These are phyloP conservation scores for Gryganskiella cystojenkinii DNA, from an alignment of 192 early-diverging fungal genomes.

Conservation along the genomic window DNA sequence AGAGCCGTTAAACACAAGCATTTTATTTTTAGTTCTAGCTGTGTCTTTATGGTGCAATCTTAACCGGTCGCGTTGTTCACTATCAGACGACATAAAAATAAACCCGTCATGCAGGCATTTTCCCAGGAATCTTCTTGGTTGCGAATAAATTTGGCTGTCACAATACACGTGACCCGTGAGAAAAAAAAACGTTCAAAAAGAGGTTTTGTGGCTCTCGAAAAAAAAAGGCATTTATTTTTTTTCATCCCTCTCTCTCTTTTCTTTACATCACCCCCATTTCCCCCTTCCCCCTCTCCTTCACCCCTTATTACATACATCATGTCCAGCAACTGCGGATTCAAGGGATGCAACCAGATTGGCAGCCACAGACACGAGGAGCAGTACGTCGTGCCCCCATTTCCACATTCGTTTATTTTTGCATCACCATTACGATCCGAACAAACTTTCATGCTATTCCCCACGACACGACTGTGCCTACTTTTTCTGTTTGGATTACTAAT, in stretches of 20 bases:
- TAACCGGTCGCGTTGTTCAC: too few species aligned
- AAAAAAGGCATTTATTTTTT: neutral
- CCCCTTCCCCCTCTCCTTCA: neutral
- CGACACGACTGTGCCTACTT: neutral
- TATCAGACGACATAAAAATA: neutral
- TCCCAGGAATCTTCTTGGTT: too few species aligned
- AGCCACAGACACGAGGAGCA: slow-evolving; percentile 53
- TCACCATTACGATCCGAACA: neutral
- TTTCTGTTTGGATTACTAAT: too few species aligned
- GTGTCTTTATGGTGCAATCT: too few species aligned
- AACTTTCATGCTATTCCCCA: neutral
- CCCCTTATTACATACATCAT: slow-evolving; percentile 10
- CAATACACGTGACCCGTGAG: too few species aligned
- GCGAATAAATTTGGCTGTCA: too few species aligned
- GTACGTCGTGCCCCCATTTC: slow-evolving; percentile 14
- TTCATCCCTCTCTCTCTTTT: neutral
- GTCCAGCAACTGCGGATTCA: slow-evolving; percentile 16
- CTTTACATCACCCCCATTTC: slow-evolving; percentile 4
- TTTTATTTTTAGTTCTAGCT: neutral
- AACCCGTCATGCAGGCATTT: too few species aligned
- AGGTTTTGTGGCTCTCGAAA: too few species aligned
- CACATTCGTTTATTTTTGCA: neutral
- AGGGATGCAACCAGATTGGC: slow-evolving; percentile 44
- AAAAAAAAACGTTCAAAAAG: too few species aligned
- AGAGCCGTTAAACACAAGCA: neutral